Conservation (phyloP, 345 rosid genomes). For the Bruguiera sexangula region DNA sequence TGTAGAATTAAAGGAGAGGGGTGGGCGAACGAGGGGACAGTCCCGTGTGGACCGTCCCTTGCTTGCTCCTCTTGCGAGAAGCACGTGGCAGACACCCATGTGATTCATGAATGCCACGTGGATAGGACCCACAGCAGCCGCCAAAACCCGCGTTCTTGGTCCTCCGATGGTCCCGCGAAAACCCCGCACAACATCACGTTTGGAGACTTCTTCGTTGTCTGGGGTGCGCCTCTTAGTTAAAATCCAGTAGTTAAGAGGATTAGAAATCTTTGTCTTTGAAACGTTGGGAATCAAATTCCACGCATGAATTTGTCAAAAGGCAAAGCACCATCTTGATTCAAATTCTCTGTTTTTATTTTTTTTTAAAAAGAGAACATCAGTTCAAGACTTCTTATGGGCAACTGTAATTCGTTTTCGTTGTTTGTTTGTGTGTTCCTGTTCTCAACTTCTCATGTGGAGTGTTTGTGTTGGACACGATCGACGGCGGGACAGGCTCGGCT, state of each 20-base stretch:
- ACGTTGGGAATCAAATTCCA: too few species aligned
- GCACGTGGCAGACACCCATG: conserved; percentile 35
- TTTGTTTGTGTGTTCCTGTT: not conserved
- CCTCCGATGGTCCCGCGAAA: not conserved
- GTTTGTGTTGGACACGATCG: not conserved
- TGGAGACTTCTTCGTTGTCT: not conserved
- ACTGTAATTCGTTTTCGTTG: not conserved
- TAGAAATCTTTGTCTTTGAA: not conserved
- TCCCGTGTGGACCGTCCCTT: conserved; percentile 20
- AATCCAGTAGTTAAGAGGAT: not conserved
- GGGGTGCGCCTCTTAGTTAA: too few species aligned
- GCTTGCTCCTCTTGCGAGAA: conserved; percentile 22
- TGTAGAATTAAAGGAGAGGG: not conserved
- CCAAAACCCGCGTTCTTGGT: conserved; percentile 8
- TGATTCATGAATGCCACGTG: conserved; percentile 28
- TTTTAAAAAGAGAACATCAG: too few species aligned
- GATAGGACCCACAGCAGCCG: conserved; percentile 7
- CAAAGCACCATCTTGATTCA: too few species aligned
- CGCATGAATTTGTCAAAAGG: too few species aligned
- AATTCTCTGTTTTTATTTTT: too few species aligned
- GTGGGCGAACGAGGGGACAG: conserved; percentile 26
- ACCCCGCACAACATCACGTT: not conserved
- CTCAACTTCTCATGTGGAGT: not conserved
- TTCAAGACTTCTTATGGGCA: not conserved
- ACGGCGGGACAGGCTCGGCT: conserved; percentile 11